phyloP scores from a whole-genome alignment of 164 flowering plant species.

The Umbellularia californica region DNA sequence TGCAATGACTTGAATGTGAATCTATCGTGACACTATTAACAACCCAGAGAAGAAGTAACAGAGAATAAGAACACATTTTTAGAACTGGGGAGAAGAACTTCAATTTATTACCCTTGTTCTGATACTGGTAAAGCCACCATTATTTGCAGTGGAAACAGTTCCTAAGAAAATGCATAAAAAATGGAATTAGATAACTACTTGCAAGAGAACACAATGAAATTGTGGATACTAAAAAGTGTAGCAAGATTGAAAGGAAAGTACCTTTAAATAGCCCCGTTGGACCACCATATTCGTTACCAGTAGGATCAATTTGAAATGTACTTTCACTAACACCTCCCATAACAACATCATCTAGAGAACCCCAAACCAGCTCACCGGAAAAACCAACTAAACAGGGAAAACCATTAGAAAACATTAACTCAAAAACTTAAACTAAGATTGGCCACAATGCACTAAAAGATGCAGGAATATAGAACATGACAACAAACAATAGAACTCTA shows the following conservation, averaged over 20 bases:
- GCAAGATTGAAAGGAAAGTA: constrained; percentile 22
- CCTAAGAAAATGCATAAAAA: constrained; percentile 34
- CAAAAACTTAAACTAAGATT: neutral
- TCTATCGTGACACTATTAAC: no score
- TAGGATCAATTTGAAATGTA: constrained; percentile 61
- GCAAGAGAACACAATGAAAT: neutral
- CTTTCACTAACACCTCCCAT: constrained; percentile 99
- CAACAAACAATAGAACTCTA: neutral
- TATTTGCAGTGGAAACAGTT: constrained; percentile 83
- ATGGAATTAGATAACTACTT: constrained; percentile 5
- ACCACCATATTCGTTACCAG: constrained; percentile 75
- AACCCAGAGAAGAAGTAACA: no score
- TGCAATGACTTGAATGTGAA: no score
- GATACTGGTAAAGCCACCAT: constrained; percentile 90
- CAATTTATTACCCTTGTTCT: constrained; percentile 64
- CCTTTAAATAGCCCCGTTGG: constrained; percentile 86
- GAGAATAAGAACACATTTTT: no score
- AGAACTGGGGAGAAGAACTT: neutral
- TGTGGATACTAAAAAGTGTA: neutral
- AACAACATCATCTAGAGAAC: constrained; percentile 95
- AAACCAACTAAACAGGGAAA: constrained; percentile 37
- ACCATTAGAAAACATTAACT: neutral
- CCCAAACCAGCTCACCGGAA: constrained; percentile 74
- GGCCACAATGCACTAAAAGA: neutral
- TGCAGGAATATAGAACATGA: neutral